Evolutionary conservation across 23 red algal genomes (phyloP), one percentile per base, ranked within the genome.

Genomic region (Gracilaria vermiculophylla): DNA sequence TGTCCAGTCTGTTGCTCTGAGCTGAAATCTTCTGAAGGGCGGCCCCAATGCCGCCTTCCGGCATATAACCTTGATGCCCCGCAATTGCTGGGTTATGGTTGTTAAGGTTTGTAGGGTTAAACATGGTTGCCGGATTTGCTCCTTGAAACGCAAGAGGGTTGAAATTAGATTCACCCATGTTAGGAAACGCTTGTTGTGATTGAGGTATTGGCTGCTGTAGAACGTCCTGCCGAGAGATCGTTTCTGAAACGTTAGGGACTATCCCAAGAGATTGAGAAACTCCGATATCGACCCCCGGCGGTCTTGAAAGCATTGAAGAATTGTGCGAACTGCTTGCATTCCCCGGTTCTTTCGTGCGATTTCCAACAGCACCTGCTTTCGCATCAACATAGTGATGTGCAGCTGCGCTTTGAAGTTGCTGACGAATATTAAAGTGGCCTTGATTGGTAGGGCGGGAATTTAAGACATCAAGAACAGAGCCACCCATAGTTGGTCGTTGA

Each of bases 361-460:
- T 32, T 28, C 19, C 67, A 24, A 48, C 67, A 27, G 67, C 23
- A 73, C 37, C 40, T 23, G 67, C 42, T 28, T 73, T 73, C 1
- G 67, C 16, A 19, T 20, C 40, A 29, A 73, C 40, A 36, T 47
- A 73, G 35, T 24, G 44, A 28, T 7, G 39, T 20, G 67, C 28
- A 73, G 28, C 67, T 28, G 67, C 3, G 42, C 67, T 19, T 42
- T 73, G 67, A 48, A 45, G 67, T 24, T 73, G 67, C 25, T 73
- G 67, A 48, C 67, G 17, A 73, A 73, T 44, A 73, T 73, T 73
- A 73, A 73, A 73, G 17, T 40, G 36, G n/a, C 32, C 42, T 48
- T 73, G 67, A 48, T 73, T 73, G 6, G 37, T 40, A 73, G 37
- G 37, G 9, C 67, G 44, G 0, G 37, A 36, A 37, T 28, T 47